phyloP scores from a whole-genome alignment of 1,284 basidiomycete genomes.

The Laetiporus sulphureus region DNA sequence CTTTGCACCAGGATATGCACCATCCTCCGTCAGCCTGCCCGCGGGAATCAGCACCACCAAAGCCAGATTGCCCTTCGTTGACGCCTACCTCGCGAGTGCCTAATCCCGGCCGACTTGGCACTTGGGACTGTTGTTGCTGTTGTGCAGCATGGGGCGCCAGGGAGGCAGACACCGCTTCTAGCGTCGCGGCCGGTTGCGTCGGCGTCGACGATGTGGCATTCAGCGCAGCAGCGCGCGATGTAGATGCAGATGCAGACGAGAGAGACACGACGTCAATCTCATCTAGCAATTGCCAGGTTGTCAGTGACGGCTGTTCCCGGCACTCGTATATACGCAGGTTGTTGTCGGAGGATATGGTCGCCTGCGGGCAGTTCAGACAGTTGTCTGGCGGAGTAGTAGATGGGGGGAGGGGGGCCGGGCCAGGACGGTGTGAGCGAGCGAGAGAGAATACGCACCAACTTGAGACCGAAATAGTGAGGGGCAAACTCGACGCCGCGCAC shows the following conservation, averaged over 20 bases:
- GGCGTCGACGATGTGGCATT: conserved; percentile 64
- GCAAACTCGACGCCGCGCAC: conserved; percentile 82
- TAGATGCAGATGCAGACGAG: conserved; percentile 38
- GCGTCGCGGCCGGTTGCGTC: conserved; percentile 50
- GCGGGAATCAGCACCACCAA: not conserved
- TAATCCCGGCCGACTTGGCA: conserved; percentile 41
- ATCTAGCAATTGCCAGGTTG: conserved; percentile 75
- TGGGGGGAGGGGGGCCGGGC: too few species aligned
- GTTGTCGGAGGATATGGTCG: conserved; percentile 82
- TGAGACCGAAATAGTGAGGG: conserved; percentile 80
- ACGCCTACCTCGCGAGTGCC: conserved; percentile 49
- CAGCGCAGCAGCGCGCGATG: conserved; percentile 41
- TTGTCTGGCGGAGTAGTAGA: too few species aligned
- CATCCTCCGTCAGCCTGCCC: conserved; percentile 76
- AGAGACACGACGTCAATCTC: conserved; percentile 71
- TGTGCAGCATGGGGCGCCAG: conserved; percentile 57
- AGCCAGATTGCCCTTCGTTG: too few species aligned
- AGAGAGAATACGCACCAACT: conserved; percentile 50
- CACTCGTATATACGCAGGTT: conserved; percentile 86
- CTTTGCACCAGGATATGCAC: conserved; percentile 91
- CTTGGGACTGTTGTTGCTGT: conserved; percentile 35
- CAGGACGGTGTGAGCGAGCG: conserved; percentile 2
- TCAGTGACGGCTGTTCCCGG: conserved; percentile 73
- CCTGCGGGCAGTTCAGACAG: conserved; percentile 44
- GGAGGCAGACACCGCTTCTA: conserved; percentile 51